Base-by-base conservation (phyloP, 371 early-diverging fungal species). In the Mucor circinelloides region DNA sequence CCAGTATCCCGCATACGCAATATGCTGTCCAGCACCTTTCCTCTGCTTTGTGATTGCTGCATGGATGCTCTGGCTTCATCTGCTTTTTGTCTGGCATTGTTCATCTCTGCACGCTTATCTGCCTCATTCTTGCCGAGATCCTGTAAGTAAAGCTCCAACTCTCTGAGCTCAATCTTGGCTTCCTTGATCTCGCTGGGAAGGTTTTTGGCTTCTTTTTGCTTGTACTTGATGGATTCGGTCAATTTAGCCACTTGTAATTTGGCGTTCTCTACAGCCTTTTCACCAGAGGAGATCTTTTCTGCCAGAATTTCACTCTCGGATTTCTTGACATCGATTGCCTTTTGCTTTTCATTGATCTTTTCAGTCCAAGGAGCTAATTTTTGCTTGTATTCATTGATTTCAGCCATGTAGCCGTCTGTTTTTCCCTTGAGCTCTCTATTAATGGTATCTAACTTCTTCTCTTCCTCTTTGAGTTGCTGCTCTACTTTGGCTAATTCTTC, bases 321-420 rank as follows among this genome's bases (percentile, higher is more conserved):
- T 66, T 85, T 78, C 4, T 90, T 89, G 60, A 96, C 87, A 59
- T 95, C 92, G 46, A 94, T 85, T 27, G 77, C 76, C 44, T 89
- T 85, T 77, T 93, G 89, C 65, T 88, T 88, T 30, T 74, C 83
- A 63, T 85, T 87, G 66, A 95, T 89, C 75, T 90, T 90, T 66
- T 90, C 93, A 25, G 83, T 83, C 94, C 93, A 94, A 13, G 96
- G 96, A 15, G 89, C 92, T n/a, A 94, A 80, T 60, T 91, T 86
- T 40, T 84, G 86, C 71, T 95, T 90, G 63, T 92, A 89, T 23
- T 82, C 84, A 69, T 93, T 92, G 23, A 95, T 91, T 61, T 93
- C 80, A 38, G 82, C 80, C 27, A 89, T 75, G 72, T 87, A 90
- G 10, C 72, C 82, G 27, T 92, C 91, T 0, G 96, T 95, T 72